These are phyloP conservation scores for Psilocybe azurescens DNA, from an alignment of 768 basidiomycete species.

Conservation along the genomic window DNA sequence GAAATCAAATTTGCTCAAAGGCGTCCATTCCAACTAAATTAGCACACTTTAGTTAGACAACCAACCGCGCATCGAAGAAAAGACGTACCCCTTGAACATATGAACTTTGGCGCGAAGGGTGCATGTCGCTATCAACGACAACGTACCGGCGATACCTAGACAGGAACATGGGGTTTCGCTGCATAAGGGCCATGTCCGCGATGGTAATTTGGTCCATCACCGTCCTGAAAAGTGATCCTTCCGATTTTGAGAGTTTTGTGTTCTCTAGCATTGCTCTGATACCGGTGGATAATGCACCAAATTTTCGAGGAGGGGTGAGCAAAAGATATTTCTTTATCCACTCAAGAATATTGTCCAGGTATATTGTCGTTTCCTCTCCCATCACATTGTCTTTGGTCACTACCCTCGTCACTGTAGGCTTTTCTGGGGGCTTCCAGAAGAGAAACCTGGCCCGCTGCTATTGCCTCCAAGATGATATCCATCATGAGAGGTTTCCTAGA, in stretches of 20 bases:
- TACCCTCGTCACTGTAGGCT: slow-evolving; percentile 27
- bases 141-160: slow-evolving; percentile 68
- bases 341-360: background rate
- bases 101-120: slow-evolving; percentile 2
- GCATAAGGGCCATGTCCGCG: slow-evolving; percentile 56
- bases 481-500: slow-evolving; percentile 45
- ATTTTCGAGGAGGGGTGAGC: slow-evolving; percentile 35
- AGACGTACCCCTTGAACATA: slow-evolving; percentile 52
- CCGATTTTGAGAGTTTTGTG: slow-evolving; percentile 11
- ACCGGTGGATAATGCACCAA: slow-evolving; percentile 49
- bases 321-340: slow-evolving; percentile 48
- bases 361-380: background rate
- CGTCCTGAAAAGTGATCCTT: slow-evolving; percentile 35
- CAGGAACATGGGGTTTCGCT: slow-evolving; percentile 69
- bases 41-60: slow-evolving; percentile 6
- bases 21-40: slow-evolving; percentile 60
- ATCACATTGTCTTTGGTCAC: slow-evolving; percentile 17
- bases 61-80: background rate
- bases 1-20: slow-evolving; percentile 55
- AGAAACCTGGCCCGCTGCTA: slow-evolving; percentile 63
- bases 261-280: slow-evolving; percentile 42
- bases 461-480: slow-evolving; percentile 47
- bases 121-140: slow-evolving; percentile 49
- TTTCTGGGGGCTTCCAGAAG: slow-evolving; percentile 51
- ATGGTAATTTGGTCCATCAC: slow-evolving; percentile 52